Percentiles rank a stretch among this genome's conserved stretches.
Conservation (phyloP, 2,329 filamentous ascomycete species). For the Aspergillus sp. region DNA sequence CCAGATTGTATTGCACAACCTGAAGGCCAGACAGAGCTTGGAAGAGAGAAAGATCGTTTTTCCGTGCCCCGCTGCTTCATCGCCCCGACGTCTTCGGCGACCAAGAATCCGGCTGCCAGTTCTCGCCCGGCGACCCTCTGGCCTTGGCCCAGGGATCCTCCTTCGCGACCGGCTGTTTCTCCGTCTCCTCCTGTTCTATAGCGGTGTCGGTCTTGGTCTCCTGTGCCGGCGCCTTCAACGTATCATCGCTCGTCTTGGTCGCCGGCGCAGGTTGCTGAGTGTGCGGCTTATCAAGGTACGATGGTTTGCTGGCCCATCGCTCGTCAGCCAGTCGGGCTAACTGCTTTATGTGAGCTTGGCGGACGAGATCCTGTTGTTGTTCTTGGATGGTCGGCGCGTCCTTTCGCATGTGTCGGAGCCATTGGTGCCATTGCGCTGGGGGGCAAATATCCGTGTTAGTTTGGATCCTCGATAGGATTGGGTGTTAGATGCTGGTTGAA, state of each 20-base stretch:
- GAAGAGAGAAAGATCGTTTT: not conserved
- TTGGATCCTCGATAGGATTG: not conserved
- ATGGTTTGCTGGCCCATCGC: constrained; percentile 60
- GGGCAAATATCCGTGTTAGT: constrained; percentile 15
- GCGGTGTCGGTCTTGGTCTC: not conserved
- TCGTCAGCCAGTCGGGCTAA: constrained; percentile 61
- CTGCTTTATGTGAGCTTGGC: constrained; percentile 59
- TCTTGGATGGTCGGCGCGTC: constrained; percentile 58
- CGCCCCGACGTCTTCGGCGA: constrained; percentile 47
- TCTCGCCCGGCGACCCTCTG: constrained; percentile 58
- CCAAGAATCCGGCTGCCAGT: constrained; percentile 69
- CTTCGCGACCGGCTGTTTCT: constrained; percentile 23
- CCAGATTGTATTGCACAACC: too few relatives aligned
- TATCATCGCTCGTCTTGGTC: constrained; percentile 44
- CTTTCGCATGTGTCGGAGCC: constrained; percentile 62
- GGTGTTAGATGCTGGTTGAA: not conserved
- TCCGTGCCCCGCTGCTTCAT: constrained; percentile 20
- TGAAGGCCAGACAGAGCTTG: too few relatives aligned
- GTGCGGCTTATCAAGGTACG: constrained; percentile 57
- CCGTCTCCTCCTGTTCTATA: constrained; percentile 14
- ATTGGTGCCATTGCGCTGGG: constrained; percentile 66
- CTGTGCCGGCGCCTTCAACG: constrained; percentile 31
- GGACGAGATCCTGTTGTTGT: constrained; percentile 56
- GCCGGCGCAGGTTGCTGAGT: constrained; percentile 49
- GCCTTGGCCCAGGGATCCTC: constrained; percentile 60